Evolutionary conservation across 2,329 filamentous ascomycete genomes (phyloP), one percentile per base, ranked within the genome.

Genomic region (Colletotrichum sp.): DNA sequence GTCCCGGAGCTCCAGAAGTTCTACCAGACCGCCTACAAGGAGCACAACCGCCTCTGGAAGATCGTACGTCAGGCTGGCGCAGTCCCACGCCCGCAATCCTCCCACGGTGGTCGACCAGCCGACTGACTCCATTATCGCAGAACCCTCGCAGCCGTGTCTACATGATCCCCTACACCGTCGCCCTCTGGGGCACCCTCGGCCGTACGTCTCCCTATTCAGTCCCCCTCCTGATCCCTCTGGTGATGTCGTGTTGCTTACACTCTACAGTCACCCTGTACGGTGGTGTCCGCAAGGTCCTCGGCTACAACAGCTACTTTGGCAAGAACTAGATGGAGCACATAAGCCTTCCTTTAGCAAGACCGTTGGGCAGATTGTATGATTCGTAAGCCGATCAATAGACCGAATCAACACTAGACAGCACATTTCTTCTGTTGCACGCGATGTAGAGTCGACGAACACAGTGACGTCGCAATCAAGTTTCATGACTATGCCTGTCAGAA

Each of bases 281-380:
- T 88, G 93, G 94, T 88, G 87, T 89, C 84, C 93, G 95, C 84
- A 92, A 94, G 88, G 87, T 94, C 79, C 84, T 93, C 78, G 95
- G 95, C 82, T 92, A 96, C 90, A 96, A 95, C 91, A 95, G 93
- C 77, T 96, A 93, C 92, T 95, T 92, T 81, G 87, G 89, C 83
- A 89, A 91, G 85, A 82, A 87, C 79, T 92, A 89, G 83, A 80
- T 67, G 52, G 34, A 52, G 62, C 55, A 30, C 62, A 24, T 18
- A 28, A 32, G 32, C 49, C 62, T 21, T 30, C 15, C n/a, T 18
- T 12, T 21, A 68, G 21, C 49, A 21, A 76, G 26, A 64, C 13
- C 57, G 57, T 30, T 60, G 24, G 60, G 18, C 44, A 34, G 30
- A 69, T 55, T 74, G 70, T 74, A 76, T 74, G 70, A 74, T 74